phyloP scores from a whole-genome alignment of 2,329 filamentous ascomycete genomes.

The Taxawa tesnikishii region DNA sequence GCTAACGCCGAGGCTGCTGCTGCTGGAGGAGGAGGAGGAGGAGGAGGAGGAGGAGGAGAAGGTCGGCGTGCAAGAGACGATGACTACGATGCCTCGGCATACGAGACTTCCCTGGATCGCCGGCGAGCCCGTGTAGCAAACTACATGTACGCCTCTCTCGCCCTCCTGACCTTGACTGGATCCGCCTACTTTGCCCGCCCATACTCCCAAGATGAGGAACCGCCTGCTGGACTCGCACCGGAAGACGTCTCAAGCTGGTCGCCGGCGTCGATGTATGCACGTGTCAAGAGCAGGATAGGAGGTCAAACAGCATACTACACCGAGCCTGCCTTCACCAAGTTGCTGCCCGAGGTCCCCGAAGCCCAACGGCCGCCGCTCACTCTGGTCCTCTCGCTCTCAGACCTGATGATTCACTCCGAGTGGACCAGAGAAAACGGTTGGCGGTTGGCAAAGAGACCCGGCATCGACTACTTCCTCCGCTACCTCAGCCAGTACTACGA shows the following conservation, averaged over 20 bases:
- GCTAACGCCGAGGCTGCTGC: conserved; percentile 13
- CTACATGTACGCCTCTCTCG: conserved; percentile 54
- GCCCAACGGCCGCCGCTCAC: conserved; percentile 80
- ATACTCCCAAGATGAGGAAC: conserved; percentile 65
- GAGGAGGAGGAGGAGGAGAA: conserved; percentile 16
- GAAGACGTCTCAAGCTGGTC: conserved; percentile 74
- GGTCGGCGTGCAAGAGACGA: conserved; percentile 38
- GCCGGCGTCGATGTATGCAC: conserved; percentile 63
- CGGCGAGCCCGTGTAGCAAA: conserved; percentile 66
- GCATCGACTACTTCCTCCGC: conserved; percentile 91
- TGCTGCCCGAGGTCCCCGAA: conserved; percentile 71
- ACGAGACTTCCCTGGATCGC: conserved; percentile 82
- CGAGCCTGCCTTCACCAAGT: conserved; percentile 86
- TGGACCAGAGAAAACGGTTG: conserved; percentile 92
- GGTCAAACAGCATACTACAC: conserved; percentile 85
- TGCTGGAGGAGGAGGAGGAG: conserved; percentile 26
- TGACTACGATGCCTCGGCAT: conserved; percentile 65
- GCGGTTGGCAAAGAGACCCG: conserved; percentile 88
- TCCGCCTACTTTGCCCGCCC: conserved; percentile 72
- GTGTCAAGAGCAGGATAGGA: conserved; percentile 60
- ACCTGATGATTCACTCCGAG: conserved; percentile 86
- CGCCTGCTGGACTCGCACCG: conserved; percentile 38
- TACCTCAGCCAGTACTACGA: conserved; percentile 98
- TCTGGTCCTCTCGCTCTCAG: conserved; percentile 81
- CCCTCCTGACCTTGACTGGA: conserved; percentile 44